A percentile compares a stretch with the other conserved stretches of the same genome.
Conservation (phyloP, 208 protist species). For the Leishmania tarentolae region DNA sequence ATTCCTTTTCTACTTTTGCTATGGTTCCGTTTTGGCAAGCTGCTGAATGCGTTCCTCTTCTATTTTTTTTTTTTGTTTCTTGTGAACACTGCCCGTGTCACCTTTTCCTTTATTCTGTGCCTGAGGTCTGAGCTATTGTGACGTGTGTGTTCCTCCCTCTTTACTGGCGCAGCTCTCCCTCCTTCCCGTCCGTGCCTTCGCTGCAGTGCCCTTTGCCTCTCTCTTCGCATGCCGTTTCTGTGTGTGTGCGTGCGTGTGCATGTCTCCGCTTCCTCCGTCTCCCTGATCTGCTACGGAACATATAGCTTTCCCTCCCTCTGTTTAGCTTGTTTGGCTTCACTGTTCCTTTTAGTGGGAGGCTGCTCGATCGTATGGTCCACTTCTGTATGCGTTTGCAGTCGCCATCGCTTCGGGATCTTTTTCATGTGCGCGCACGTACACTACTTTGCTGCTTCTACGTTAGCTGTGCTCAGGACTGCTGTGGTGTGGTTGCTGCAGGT, state of each 20-base stretch:
- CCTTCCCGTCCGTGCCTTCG: neutral
- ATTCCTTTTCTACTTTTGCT: neutral
- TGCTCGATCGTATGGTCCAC: no score
- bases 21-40: conserved; percentile 7
- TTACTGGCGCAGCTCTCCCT: neutral
- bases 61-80: no score
- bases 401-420: neutral
- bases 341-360: conserved; percentile 2
- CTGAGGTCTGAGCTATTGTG: neutral
- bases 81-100: neutral
- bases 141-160: neutral
- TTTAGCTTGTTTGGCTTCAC: conserved; percentile 1
- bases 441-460: neutral
- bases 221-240: neutral
- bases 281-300: neutral
- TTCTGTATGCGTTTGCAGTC: neutral
- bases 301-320: conserved; percentile 12
- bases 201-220: neutral
- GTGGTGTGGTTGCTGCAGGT: neutral
- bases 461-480: neutral
- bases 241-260: neutral
- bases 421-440: neutral
- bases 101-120: neutral
- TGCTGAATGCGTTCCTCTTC: neutral
- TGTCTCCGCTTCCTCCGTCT: neutral